A percentile compares a stretch with the other conserved stretches of the same genome.
Conservation (phyloP, 805 yeast genomes). For the Yarrowia sp. region DNA sequence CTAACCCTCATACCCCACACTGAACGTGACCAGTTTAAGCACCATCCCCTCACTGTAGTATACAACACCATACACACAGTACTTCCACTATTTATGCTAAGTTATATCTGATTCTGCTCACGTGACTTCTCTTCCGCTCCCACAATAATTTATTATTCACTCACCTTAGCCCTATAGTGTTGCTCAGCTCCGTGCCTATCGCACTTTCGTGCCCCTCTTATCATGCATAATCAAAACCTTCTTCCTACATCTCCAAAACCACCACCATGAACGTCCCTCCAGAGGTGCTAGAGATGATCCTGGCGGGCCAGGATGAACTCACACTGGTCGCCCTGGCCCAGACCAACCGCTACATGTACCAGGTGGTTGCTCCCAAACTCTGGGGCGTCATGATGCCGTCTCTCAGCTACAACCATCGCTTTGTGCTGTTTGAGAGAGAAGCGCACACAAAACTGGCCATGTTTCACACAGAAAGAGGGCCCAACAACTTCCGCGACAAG, state of each 20-base stretch:
- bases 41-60: no score
- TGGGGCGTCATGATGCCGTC: constrained; percentile 25
- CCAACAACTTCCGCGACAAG: constrained; percentile 16
- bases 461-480: not conserved
- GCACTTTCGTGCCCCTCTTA: no score
- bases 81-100: no score
- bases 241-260: not conserved
- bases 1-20: not conserved
- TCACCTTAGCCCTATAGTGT: no score
- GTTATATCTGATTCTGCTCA: no score
- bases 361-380: not conserved
- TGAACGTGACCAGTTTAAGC: not conserved
- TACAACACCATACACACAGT: no score
- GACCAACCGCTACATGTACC: not conserved
- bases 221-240: constrained; percentile 18
- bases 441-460: not conserved
- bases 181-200: no score
- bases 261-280: constrained; percentile 17
- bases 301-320: constrained; percentile 22
- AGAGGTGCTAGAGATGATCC: constrained; percentile 20
- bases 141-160: no score
- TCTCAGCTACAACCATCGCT: constrained; percentile 22
- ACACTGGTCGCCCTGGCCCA: not conserved
- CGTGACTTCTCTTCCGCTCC: no score
- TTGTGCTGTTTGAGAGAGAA: constrained; percentile 16